Conservation (phyloP, 2,329 filamentous ascomycete species). For the Trichoderma koningii region DNA sequence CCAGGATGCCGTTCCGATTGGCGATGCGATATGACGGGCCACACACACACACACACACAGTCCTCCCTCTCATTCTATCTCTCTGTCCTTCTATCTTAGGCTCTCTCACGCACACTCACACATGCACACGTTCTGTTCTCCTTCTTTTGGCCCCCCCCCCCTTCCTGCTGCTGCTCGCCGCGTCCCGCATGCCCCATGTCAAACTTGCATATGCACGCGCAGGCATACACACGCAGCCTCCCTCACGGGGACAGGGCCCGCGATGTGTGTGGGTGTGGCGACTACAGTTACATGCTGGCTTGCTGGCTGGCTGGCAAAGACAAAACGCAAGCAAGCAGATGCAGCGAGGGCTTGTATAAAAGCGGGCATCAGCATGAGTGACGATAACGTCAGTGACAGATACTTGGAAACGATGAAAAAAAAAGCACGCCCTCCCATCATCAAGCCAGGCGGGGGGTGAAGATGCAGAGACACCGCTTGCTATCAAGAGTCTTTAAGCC, state of each 20-base stretch:
- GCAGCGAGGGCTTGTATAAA: too few species aligned
- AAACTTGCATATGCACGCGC: not conserved
- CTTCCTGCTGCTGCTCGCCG: not conserved
- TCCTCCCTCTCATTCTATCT: not conserved
- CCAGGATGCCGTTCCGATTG: conserved; percentile 24
- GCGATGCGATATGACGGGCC: conserved; percentile 19
- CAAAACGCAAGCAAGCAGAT: too few species aligned
- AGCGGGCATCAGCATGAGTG: not conserved
- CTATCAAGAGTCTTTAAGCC: too few species aligned
- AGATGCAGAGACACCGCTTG: too few species aligned
- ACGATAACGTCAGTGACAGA: not conserved
- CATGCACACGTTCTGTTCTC: not conserved
- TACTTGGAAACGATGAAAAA: too few species aligned
- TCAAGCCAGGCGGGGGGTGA: too few species aligned
- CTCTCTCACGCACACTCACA: not conserved
- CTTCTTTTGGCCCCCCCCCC: not conserved
- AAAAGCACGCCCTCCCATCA: too few species aligned
- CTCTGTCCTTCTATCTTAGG: not conserved
- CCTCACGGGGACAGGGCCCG: too few species aligned
- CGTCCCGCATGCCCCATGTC: conserved; percentile 17
- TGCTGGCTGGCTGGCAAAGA: too few species aligned
- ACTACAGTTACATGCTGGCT: not conserved
- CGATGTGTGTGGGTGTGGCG: not conserved
- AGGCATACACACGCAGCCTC: not conserved
- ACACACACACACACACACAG: conserved; percentile 1